Evolutionary conservation across 2,329 filamentous ascomycete species (phyloP).

Genomic region (Fonsecaea pedrosoi): DNA sequence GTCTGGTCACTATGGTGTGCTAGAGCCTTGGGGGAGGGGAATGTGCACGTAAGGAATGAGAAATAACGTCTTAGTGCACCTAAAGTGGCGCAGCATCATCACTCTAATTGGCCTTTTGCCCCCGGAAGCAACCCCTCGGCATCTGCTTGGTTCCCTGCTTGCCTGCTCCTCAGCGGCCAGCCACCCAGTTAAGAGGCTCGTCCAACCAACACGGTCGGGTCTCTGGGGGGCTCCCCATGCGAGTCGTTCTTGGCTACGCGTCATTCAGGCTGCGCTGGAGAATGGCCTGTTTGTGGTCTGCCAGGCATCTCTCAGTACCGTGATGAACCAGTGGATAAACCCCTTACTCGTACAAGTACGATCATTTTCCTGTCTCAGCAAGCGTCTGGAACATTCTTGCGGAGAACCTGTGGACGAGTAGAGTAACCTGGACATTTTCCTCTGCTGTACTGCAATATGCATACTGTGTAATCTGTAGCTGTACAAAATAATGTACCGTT

Average conservation of each 20-base stretch:
- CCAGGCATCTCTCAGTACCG: not conserved
- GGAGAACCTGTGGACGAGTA: not conserved
- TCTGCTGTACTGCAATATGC: not conserved
- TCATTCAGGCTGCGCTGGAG: conserved; percentile 11
- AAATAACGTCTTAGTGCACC: conserved; percentile 2
- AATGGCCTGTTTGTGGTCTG: conserved; percentile 1
- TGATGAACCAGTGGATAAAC: not conserved
- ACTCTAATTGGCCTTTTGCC: conserved; percentile 15
- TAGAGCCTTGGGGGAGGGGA: not conserved
- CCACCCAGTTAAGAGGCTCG: not conserved
- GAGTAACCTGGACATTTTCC: not conserved
- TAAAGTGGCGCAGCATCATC: conserved; percentile 18
- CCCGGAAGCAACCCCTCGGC: not conserved
- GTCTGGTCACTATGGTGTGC: not conserved
- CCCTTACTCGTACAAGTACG: not conserved
- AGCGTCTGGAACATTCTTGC: not conserved
- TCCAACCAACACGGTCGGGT: not conserved
- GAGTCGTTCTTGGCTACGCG: conserved; percentile 26
- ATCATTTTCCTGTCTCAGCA: not conserved
- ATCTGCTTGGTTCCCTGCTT: not conserved
- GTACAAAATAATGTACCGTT: conserved; percentile 5
- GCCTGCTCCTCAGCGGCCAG: not conserved
- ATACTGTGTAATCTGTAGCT: not conserved
- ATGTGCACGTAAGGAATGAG: not conserved
- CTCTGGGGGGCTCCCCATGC: not conserved